phyloP scores from a whole-genome alignment of 495 filamentous ascomycete species.

The Hyphodiscus hymeniophilus region DNA sequence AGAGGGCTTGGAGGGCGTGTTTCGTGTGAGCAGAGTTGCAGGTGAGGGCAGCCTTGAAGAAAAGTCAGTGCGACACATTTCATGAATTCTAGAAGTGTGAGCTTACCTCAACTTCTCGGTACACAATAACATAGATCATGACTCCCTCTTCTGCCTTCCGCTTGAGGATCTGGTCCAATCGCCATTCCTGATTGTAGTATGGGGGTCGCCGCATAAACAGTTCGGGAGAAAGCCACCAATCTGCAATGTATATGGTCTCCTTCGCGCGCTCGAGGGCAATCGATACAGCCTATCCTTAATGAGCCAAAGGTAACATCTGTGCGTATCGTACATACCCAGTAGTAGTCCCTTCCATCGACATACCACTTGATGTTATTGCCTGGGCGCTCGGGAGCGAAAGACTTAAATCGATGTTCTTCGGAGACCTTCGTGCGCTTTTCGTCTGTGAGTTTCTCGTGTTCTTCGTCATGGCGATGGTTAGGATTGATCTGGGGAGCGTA shows the following conservation, averaged over 20 bases:
- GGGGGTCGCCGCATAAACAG: slow-evolving; percentile 84
- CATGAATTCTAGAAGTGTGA: no score
- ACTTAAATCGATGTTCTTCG: slow-evolving; percentile 73
- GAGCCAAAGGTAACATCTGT: not conserved
- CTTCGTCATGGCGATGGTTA: slow-evolving; percentile 92
- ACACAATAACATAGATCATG: slow-evolving; percentile 90
- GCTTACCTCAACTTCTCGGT: slow-evolving; percentile 61
- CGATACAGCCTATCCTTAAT: slow-evolving; percentile 53
- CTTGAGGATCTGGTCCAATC: slow-evolving; percentile 80
- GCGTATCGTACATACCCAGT: slow-evolving; percentile 49
- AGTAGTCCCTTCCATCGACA: slow-evolving; percentile 87
- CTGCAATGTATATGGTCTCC: slow-evolving; percentile 90
- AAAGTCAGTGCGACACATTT: slow-evolving; percentile 1
- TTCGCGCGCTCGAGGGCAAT: slow-evolving; percentile 77
- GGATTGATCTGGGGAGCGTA: slow-evolving; percentile 51
- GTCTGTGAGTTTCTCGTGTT: slow-evolving; percentile 79
- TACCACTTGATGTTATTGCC: slow-evolving; percentile 95
- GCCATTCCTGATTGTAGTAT: slow-evolving; percentile 73
- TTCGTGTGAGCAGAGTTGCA: slow-evolving; percentile 94
- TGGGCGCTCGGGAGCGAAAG: slow-evolving; percentile 76
- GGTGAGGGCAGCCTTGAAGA: slow-evolving; percentile 60
- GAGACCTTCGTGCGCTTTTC: slow-evolving; percentile 63
- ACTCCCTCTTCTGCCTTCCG: slow-evolving; percentile 84
- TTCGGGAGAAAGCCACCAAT: slow-evolving; percentile 97
- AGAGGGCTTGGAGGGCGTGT: slow-evolving; percentile 71